A percentile compares a stretch with the other conserved stretches of the same genome.
phyloP scores from a whole-genome alignment of 495 filamentous ascomycete genomes.

The Penicillium bovifimosum region DNA sequence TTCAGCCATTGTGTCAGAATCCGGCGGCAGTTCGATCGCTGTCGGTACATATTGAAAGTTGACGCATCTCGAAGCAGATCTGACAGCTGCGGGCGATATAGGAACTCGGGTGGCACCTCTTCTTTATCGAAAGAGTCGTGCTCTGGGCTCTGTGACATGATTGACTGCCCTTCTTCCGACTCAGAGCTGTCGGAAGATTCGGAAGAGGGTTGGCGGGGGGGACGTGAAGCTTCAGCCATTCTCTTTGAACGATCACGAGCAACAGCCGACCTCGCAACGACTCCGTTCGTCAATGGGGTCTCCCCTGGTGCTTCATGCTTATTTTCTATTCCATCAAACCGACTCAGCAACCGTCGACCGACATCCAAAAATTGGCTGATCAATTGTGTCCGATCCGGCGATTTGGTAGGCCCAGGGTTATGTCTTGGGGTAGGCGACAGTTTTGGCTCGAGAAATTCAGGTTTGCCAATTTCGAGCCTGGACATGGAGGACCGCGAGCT shows the following conservation, averaged over 20 bases:
- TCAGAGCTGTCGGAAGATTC: conserved; percentile 24
- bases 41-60: conserved; percentile 50
- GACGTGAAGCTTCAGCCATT: conserved; percentile 20
- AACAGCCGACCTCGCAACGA: conserved; percentile 32
- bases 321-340: conserved; percentile 28
- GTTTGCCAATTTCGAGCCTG: conserved; percentile 36
- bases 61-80: conserved; percentile 55
- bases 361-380: conserved; percentile 44
- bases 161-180: conserved; percentile 24
- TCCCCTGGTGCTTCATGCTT: conserved; percentile 14
- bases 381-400: conserved; percentile 40
- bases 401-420: conserved; percentile 12
- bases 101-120: conserved; percentile 32
- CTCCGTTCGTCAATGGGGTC: conserved; percentile 22
- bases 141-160: conserved; percentile 19
- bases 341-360: conserved; percentile 36
- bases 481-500: conserved; percentile 48
- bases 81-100: conserved; percentile 50
- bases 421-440: conserved; percentile 27
- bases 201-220: conserved; percentile 15
- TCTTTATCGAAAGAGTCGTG: conserved; percentile 27
- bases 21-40: conserved; percentile 41
- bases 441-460: conserved; percentile 27
- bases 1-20: conserved; percentile 52
- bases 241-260: conserved; percentile 35